Evolutionary conservation across 495 filamentous ascomycete genomes (phyloP).

Genomic region (Tuber brumale): DNA sequence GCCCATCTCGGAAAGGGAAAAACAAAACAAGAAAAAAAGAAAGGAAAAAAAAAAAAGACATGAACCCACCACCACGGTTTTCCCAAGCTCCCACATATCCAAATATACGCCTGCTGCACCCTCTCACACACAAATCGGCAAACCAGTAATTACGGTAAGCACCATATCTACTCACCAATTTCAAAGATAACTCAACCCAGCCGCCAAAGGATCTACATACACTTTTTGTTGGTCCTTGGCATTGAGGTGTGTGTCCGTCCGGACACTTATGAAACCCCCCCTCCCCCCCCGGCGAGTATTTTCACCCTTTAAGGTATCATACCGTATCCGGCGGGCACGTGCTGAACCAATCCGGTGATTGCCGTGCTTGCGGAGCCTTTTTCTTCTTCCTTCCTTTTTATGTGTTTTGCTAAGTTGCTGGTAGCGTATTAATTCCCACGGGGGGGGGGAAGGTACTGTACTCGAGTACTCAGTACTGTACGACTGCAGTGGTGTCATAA

Average conservation of each 20-base stretch:
- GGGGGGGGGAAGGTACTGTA: too few species aligned
- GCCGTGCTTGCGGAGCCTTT: background rate
- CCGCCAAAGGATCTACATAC: too few species aligned
- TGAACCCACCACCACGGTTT: background rate
- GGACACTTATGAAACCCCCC: background rate
- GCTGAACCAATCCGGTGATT: background rate
- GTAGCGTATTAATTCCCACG: too few species aligned
- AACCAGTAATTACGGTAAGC: too few species aligned
- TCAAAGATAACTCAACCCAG: too few species aligned
- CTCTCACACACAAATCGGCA: too few species aligned
- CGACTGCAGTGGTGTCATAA: background rate
- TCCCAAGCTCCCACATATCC: background rate
- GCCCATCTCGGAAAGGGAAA: background rate
- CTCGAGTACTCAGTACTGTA: background rate
- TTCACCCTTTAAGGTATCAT: too few species aligned
- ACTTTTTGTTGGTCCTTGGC: background rate
- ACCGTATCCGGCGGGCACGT: background rate
- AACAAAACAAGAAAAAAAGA: background rate
- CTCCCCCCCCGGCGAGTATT: too few species aligned
- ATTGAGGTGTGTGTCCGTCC: background rate
- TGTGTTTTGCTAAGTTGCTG: background rate
- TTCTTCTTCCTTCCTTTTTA: background rate
- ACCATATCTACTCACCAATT: too few species aligned
- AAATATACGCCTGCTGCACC: too few species aligned
- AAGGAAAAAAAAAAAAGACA: background rate